Base-by-base conservation (phyloP, 345 rosid genomes). In the Punica granatum region DNA sequence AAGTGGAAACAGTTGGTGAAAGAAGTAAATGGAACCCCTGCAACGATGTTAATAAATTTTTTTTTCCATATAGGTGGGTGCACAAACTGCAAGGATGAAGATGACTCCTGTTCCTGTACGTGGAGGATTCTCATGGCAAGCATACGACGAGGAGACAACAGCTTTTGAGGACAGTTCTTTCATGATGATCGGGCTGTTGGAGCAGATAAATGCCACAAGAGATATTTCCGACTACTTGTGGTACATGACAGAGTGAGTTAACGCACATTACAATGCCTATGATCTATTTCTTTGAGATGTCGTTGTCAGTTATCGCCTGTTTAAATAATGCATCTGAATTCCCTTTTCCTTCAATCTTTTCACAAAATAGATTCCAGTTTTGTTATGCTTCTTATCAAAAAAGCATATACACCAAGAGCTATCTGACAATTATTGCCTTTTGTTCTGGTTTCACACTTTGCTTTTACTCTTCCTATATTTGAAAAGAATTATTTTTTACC, bases 231-330 rank as follows among this genome's bases (percentile, higher is more conserved):
- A n/a, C n/a, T n/a, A n/a, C n/a, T n/a, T n/a, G n/a, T n/a, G n/a
- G n/a, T 94, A 90, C 86, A 81, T 79, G 75, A 94, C 99, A 71
- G 97, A 92, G 99, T 94, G 73, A 88, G 99, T 85, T 85, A 71
- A 67, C 43, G 12, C 25, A 63, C 30, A 61, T 34, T 66, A 34
- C 43, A 66, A 35, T 35, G 10, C n/a, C n/a, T n/a, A n/a, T n/a
- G n/a, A n/a, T n/a, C n/a, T n/a, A n/a, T n/a, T n/a, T n/a, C n/a
- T n/a, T n/a, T n/a, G n/a, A n/a, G n/a, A n/a, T n/a, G n/a, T n/a
- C n/a, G n/a, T n/a, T n/a, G n/a, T n/a, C n/a, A n/a, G n/a, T n/a
- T n/a, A n/a, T n/a, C n/a, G n/a, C n/a, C n/a, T n/a, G n/a, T n/a
- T n/a, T n/a, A n/a, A n/a, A n/a, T n/a, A n/a, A n/a, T n/a, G n/a